Conservation (phyloP, 306 rosid species). For the Cicer yamashitae region DNA sequence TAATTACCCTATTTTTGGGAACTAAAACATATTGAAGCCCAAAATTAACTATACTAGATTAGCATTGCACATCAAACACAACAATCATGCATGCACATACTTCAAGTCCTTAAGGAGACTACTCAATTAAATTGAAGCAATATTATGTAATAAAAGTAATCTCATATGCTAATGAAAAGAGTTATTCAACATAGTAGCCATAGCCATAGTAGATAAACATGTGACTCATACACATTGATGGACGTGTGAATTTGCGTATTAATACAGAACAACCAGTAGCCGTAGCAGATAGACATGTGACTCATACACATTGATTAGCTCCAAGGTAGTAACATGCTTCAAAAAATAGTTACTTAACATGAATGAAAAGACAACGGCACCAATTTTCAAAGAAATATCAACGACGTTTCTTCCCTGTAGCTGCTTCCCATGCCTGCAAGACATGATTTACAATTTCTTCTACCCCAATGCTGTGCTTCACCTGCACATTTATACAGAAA, state of each 20-base stretch:
- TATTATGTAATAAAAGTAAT: background rate
- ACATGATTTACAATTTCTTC: slow-evolving; percentile 77
- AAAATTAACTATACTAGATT: background rate
- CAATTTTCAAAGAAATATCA: slow-evolving; percentile 40
- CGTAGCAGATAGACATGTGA: background rate
- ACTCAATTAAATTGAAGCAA: background rate
- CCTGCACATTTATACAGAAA: slow-evolving; percentile 53
- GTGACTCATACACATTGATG: background rate
- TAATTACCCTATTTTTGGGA: background rate
- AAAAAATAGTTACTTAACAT: background rate
- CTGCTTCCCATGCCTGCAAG: slow-evolving; percentile 72
- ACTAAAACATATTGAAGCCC: background rate
- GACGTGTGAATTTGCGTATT: no score
- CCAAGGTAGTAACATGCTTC: slow-evolving; percentile 3
- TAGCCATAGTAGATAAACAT: background rate
- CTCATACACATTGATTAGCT: background rate
- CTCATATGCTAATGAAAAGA: background rate
- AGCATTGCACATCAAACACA: background rate
- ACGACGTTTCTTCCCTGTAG: slow-evolving; percentile 74
- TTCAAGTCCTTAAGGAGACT: background rate
- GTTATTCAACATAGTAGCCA: background rate
- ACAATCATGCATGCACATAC: background rate
- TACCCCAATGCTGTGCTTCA: slow-evolving; percentile 82
- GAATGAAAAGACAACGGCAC: slow-evolving; percentile 6
- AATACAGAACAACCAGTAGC: background rate